Conservation (phyloP, 164 flowering plant genomes). For the Platanus orientalis region DNA sequence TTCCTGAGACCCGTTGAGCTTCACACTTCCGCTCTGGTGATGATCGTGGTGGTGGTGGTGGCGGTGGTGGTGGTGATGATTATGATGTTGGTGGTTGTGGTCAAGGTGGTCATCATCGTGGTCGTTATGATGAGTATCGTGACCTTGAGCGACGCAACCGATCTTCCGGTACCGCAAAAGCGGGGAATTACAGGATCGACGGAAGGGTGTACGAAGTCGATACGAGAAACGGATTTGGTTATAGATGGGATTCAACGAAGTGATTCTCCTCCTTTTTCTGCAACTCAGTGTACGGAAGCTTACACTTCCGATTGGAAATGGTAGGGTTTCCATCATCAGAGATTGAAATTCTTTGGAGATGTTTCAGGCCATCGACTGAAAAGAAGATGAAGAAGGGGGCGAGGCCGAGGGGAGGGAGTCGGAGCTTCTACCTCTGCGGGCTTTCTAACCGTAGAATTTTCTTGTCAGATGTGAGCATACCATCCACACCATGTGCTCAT, state of each 20-base stretch:
- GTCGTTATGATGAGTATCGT: conserved; percentile 17
- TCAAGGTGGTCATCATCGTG: conserved; percentile 24
- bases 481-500: neutral
- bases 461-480: neutral
- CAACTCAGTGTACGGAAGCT: neutral
- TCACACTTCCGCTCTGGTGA: conserved; percentile 15
- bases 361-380: neutral
- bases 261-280: neutral
- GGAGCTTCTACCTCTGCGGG: neutral
- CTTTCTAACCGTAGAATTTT: neutral
- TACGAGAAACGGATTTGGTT: neutral
- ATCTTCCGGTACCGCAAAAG: conserved; percentile 3
- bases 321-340: neutral
- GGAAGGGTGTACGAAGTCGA: conserved; percentile 7
- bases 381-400: neutral
- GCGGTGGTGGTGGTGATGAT: conserved; percentile 25
- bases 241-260: conserved; percentile 6
- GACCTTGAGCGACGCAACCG: conserved; percentile 14
- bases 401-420: neutral
- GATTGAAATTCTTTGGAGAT: neutral
- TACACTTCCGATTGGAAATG: conserved; percentile 3
- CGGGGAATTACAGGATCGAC: conserved; percentile 3
- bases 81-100: conserved; percentile 20
- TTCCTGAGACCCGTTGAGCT: conserved; percentile 48
- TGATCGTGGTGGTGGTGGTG: conserved; percentile 35